A percentile compares a stretch with the other conserved stretches of the same genome.
phyloP scores from a whole-genome alignment of 352 stramenopile genomes.

The Aphanomyces stellatus region DNA sequence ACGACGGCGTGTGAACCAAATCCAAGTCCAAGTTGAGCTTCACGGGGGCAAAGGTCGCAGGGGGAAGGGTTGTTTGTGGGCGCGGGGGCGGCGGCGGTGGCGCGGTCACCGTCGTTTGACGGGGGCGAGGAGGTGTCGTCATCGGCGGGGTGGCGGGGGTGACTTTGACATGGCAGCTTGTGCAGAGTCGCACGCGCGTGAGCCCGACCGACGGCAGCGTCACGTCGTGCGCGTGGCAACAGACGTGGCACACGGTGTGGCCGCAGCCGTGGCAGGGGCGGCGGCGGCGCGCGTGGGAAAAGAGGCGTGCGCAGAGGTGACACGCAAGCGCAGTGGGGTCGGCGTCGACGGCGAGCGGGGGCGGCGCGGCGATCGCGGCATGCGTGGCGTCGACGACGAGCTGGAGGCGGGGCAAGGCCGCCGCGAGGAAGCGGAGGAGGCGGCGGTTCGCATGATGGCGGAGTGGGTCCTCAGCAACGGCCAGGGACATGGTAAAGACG shows the following conservation, averaged over 20 bases:
- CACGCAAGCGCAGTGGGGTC: constrained; percentile 40
- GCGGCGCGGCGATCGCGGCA: constrained; percentile 49
- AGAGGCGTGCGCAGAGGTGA: constrained; percentile 50
- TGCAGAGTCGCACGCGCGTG: constrained; percentile 59
- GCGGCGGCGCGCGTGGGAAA: constrained; percentile 53
- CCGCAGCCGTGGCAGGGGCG: constrained; percentile 72
- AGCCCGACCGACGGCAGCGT: constrained; percentile 55
- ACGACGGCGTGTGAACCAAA: not conserved
- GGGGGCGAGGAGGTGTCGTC: not conserved
- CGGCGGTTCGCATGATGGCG: constrained; percentile 17
- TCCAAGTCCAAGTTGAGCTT: not conserved
- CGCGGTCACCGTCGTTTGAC: not conserved
- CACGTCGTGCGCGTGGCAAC: constrained; percentile 59
- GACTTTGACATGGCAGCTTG: constrained; percentile 26
- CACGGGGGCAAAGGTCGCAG: not conserved
- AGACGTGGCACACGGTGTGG: constrained; percentile 67
- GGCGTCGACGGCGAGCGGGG: constrained; percentile 46
- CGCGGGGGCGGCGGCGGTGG: not conserved
- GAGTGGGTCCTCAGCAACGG: constrained; percentile 20
- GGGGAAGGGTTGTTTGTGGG: not conserved
- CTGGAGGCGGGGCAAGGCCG: constrained; percentile 25
- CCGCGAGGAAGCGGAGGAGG: constrained; percentile 11
- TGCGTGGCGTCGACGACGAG: constrained; percentile 25
- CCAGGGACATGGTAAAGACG: constrained; percentile 66
- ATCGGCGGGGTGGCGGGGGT: not conserved